Evolutionary conservation across 805 yeast genomes (phyloP).

Genomic region (Kazachstania martiniae): DNA sequence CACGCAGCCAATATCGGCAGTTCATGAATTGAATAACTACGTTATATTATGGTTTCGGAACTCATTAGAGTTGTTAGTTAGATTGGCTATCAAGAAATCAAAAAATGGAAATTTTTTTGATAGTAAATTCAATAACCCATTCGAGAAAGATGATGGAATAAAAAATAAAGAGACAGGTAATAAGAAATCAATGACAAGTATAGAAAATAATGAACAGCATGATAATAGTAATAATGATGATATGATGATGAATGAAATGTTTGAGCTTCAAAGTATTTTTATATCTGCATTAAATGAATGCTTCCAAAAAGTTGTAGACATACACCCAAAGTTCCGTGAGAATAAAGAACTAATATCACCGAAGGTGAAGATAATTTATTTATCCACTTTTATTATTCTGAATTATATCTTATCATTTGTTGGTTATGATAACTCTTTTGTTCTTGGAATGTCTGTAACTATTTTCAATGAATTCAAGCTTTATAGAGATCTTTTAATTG

Average conservation of each 20-base stretch:
- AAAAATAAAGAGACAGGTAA: conserved; percentile 1
- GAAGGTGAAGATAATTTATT: conserved; percentile 27
- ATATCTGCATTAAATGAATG: conserved; percentile 25
- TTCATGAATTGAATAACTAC: conserved; percentile 25
- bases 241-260: conserved; percentile 6
- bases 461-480: conserved; percentile 50
- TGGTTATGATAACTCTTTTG: conserved; percentile 50
- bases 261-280: conserved; percentile 18
- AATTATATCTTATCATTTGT: conserved; percentile 49
- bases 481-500: conserved; percentile 27
- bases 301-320: conserved; percentile 23
- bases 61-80: conserved; percentile 23
- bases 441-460: conserved; percentile 41
- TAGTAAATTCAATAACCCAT: conserved; percentile 3
- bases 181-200: conserved; percentile 3
- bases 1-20: conserved; percentile 23
- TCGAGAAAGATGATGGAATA: neutral
- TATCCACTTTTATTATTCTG: conserved; percentile 32
- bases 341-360: conserved; percentile 20
- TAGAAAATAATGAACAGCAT: conserved; percentile 1
- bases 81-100: conserved; percentile 17
- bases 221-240: conserved; percentile 2
- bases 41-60: conserved; percentile 26
- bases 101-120: conserved; percentile 9
- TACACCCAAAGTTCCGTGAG: conserved; percentile 24